Evolutionary conservation across 495 filamentous ascomycete genomes (phyloP), one percentile per base, ranked within the genome.

Genomic region (Hapsidospora chrysogenum): DNA sequence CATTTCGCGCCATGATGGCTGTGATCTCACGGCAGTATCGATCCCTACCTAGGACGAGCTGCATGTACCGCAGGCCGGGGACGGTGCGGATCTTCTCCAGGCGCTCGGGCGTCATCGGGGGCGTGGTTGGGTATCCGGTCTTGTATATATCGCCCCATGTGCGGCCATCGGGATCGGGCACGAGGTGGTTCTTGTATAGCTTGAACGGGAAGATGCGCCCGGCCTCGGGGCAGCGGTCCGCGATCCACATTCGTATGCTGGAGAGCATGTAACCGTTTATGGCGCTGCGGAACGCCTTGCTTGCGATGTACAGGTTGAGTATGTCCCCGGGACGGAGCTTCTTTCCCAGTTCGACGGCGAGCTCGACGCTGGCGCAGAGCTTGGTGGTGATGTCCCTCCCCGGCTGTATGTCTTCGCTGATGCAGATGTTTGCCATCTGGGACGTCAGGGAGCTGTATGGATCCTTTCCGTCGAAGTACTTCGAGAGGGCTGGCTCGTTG

Each of bases 291-390:
- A 78, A 78, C 26, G 53, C 45, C 35, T 60, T 67, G 40, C 62
- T 68, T 35, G 72, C 64, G 42, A 66, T 49, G 51, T 74, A 76
- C 13, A 81, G 58, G 13, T 51, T 53, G 35, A 77, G 29, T 10
- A 80, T 49, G 28, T 70, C 61, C 3, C 52, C 37, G 3, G 68
- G 44, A 8, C 46, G 38, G 31, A 80, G 63, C 26, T 62, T 51
- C 31, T 57, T 59, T 37, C 61, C 56, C 16, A 79, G 39, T 36
- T 60, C 54, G 17, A 70, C 44, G 31, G 60, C 39, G 3, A 80
- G 46, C 18, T 74, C 68, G 9, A 57, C 48, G 36, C 60, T 49
- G 5, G 49, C 43, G 21, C 63, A 39, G 15, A 82, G 41, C 2
- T 56, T 57, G 20, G 46, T 40, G 46, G 77, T 59, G 33, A 80